A percentile compares a stretch with the other conserved stretches of the same genome.
Conservation (phyloP, 2,329 filamentous ascomycete genomes). For the Metarhizium humberi region DNA sequence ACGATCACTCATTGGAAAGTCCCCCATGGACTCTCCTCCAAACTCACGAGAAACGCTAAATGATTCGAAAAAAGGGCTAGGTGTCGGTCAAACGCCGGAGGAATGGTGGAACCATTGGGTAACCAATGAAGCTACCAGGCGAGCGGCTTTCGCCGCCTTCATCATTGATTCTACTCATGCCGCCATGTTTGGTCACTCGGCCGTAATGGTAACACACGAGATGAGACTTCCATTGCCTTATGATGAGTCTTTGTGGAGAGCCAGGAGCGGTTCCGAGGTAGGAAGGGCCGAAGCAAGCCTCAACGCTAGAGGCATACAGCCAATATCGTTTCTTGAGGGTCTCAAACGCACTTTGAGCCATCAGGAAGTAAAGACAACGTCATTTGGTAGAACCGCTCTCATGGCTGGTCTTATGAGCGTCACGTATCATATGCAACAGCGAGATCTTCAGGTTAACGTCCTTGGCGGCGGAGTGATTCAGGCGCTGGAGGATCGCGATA, state of each 20-base stretch:
- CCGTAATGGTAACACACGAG: conserved; percentile 94
- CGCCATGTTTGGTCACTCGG: conserved; percentile 96
- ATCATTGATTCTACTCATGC: conserved; percentile 93
- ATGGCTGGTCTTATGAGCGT: conserved; percentile 93
- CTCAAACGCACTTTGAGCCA: conserved; percentile 81
- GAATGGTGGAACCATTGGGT: conserved; percentile 98
- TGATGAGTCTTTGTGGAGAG: conserved; percentile 87
- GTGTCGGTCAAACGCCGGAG: conserved; percentile 64
- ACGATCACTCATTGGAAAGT: conserved; percentile 80
- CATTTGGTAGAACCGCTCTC: conserved; percentile 84
- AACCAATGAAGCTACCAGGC: conserved; percentile 79
- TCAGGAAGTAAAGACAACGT: conserved; percentile 81
- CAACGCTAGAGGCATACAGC: conserved; percentile 71
- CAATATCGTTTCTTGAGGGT: conserved; percentile 80
- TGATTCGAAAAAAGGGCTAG: conserved; percentile 51
- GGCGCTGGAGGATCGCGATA: conserved; percentile 76
- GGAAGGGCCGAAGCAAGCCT: conserved; percentile 74
- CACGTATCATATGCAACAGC: conserved; percentile 95
- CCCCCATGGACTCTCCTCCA: conserved; percentile 74
- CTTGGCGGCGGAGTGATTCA: conserved; percentile 63
- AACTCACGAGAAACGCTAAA: conserved; percentile 45
- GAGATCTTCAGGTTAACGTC: conserved; percentile 76
- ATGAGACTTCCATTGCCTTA: conserved; percentile 86
- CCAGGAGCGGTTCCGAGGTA: conserved; percentile 79
- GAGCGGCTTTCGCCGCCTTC: conserved; percentile 89